Evolutionary conservation across 2,329 filamentous ascomycete genomes (phyloP).

Genomic region (Didymellaceae sp.): DNA sequence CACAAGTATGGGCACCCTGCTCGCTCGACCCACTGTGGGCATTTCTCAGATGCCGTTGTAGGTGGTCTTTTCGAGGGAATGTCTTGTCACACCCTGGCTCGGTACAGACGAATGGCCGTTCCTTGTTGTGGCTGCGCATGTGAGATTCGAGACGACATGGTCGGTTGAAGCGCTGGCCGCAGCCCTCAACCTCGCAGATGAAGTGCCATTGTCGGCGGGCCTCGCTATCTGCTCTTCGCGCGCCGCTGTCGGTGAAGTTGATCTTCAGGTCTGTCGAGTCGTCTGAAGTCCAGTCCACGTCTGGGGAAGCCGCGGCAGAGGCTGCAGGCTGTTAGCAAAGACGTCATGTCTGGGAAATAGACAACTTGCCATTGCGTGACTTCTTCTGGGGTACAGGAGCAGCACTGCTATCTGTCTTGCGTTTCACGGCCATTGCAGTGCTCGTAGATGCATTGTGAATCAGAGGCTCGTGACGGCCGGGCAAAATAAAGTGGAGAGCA

Average conservation of each 20-base stretch:
- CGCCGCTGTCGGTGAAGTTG: constrained; percentile 40
- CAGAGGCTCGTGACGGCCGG: constrained; percentile 4
- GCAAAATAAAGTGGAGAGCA: constrained; percentile 17
- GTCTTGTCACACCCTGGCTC: constrained; percentile 77
- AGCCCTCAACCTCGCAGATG: constrained; percentile 74
- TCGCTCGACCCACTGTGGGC: constrained; percentile 68
- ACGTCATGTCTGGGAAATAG: constrained; percentile 10
- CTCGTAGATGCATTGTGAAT: not conserved
- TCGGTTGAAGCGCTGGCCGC: constrained; percentile 84
- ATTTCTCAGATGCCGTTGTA: constrained; percentile 83
- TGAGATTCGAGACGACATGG: constrained; percentile 79
- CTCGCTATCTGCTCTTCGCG: constrained; percentile 39
- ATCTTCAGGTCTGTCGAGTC: constrained; percentile 33
- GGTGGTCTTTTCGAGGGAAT: constrained; percentile 85
- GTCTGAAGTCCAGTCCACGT: constrained; percentile 29
- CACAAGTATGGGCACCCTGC: constrained; percentile 72
- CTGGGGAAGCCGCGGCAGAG: constrained; percentile 11
- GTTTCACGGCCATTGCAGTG: constrained; percentile 38
- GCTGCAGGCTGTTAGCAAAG: constrained; percentile 5
- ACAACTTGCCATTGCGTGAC: constrained; percentile 30
- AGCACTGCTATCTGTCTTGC: constrained; percentile 25
- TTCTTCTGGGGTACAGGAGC: constrained; percentile 30
- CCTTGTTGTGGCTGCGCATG: constrained; percentile 82
- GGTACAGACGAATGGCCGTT: constrained; percentile 77
- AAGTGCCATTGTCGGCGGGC: constrained; percentile 74